These are phyloP conservation scores for Wickerhamomyces bisporus DNA, from an alignment of 805 yeast genomes.

Conservation along the genomic window DNA sequence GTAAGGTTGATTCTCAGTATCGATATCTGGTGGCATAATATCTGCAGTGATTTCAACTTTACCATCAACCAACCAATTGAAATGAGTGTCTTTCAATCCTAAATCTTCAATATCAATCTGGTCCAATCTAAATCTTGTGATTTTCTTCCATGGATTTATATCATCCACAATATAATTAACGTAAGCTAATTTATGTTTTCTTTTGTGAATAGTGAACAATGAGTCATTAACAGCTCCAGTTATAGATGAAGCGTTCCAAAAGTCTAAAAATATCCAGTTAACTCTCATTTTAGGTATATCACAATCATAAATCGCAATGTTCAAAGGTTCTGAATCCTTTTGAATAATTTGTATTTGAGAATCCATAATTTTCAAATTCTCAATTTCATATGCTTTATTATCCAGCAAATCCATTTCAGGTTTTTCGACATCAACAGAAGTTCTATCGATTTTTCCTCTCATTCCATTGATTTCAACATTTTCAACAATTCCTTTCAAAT, in stretches of 20 bases:
- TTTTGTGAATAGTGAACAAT: conserved; percentile 69
- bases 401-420: conserved; percentile 27
- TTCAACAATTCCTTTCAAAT: conserved; percentile 79
- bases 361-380: conserved; percentile 44
- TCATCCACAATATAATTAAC: conserved; percentile 33
- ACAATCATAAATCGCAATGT: conserved; percentile 58
- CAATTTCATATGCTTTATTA: conserved; percentile 35
- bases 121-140: conserved; percentile 41
- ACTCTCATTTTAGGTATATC: conserved; percentile 58
- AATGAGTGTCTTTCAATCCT: conserved; percentile 30
- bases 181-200: conserved; percentile 53
- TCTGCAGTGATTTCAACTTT: conserved; percentile 67
- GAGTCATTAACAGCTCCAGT: conserved; percentile 75
- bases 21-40: conserved; percentile 59
- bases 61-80: conserved; percentile 72
- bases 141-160: conserved; percentile 42
- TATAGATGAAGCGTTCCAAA: conserved; percentile 63
- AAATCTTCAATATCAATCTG: conserved; percentile 33
- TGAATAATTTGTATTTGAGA: conserved; percentile 37
- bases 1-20: conserved; percentile 19
- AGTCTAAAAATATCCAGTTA: conserved; percentile 55
- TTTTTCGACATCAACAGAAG: conserved; percentile 22
- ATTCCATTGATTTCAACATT: conserved; percentile 76
- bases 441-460: conserved; percentile 76
- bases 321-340: conserved; percentile 19